These are phyloP conservation scores for Aspergillus novoparasiticus DNA, from an alignment of 2,329 filamentous ascomycete species.

Conservation along the genomic window DNA sequence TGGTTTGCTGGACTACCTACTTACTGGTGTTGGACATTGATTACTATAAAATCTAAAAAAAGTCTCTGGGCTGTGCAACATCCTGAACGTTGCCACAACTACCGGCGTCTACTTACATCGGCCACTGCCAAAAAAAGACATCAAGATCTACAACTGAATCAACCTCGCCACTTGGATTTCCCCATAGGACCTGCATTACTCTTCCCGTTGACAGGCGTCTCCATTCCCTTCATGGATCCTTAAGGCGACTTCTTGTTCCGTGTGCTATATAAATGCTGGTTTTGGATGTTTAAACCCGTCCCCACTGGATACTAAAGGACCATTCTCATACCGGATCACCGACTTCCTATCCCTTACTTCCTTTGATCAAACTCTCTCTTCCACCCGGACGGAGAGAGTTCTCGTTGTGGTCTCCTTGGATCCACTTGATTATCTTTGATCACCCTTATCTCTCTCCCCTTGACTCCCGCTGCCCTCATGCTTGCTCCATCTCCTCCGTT, in stretches of 20 bases:
- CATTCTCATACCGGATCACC: constrained; percentile 7
- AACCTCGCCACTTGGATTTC: constrained; percentile 7
- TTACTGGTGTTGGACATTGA: neutral
- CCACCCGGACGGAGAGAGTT: constrained; percentile 10
- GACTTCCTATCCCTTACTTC: constrained; percentile 9
- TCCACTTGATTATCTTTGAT: constrained; percentile 1
- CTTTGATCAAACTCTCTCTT: constrained; percentile 3
- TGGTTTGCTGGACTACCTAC: constrained; percentile 1
- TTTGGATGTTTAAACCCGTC: constrained; percentile 12
- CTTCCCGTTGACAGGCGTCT: constrained; percentile 9
- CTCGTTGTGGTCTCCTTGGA: constrained; percentile 1
- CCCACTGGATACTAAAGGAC: constrained; percentile 9
- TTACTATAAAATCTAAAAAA: neutral
- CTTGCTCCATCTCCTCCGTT: constrained; percentile 21
- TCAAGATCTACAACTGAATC: constrained; percentile 3
- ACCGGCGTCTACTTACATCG: neutral
- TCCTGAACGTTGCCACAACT: constrained; percentile 4
- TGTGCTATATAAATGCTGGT: constrained; percentile 11
- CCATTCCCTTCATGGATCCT: constrained; percentile 27
- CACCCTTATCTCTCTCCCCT: constrained; percentile 2
- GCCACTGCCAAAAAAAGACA: neutral
- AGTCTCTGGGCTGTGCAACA: constrained; percentile 5
- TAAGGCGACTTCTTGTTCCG: constrained; percentile 18
- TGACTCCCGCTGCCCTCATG: constrained; percentile 16
- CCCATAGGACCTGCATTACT: constrained; percentile 18